A percentile compares a stretch with the other conserved stretches of the same genome.
Conservation (phyloP, 768 basidiomycete species). For the Suillus hirtellus region DNA sequence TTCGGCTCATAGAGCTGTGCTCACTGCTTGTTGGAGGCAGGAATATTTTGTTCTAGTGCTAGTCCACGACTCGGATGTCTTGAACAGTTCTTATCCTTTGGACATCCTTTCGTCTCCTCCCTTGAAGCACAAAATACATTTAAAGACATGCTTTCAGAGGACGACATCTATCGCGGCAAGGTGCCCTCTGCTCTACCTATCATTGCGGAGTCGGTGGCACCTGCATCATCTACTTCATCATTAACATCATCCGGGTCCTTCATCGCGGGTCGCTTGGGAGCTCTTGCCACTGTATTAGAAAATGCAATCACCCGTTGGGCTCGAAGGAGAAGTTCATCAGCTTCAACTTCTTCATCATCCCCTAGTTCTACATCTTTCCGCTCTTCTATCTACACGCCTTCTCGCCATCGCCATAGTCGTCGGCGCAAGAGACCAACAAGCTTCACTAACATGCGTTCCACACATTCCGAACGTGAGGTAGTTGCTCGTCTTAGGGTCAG, state of each 20-base stretch:
- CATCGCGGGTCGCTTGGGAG: slow-evolving; percentile 42
- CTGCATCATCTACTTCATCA: slow-evolving; percentile 33
- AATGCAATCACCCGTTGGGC: slow-evolving; percentile 75
- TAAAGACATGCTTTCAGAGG: slow-evolving; percentile 24
- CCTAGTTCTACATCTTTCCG: slow-evolving; percentile 37
- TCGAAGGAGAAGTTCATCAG: slow-evolving; percentile 38
- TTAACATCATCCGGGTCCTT: slow-evolving; percentile 36
- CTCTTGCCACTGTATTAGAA: slow-evolving; percentile 64
- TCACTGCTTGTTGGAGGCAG: neutral
- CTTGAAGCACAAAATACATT: slow-evolving; percentile 5
- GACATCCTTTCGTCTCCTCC: neutral
- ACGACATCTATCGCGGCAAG: slow-evolving; percentile 65
- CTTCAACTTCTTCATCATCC: slow-evolving; percentile 49
- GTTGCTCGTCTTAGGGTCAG: slow-evolving; percentile 63
- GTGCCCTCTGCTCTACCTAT: slow-evolving; percentile 34
- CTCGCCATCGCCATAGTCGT: slow-evolving; percentile 43
- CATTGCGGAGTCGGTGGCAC: slow-evolving; percentile 25
- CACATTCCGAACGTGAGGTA: slow-evolving; percentile 58
- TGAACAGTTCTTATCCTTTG: neutral
- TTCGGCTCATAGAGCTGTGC: neutral
- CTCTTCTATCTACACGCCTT: slow-evolving; percentile 33
- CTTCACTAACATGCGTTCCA: slow-evolving; percentile 49
- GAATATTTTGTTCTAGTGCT: too few species aligned
- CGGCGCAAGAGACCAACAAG: slow-evolving; percentile 49
- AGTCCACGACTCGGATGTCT: neutral